Evolutionary conservation across 169 alveolate species (phyloP).

Genomic region (Cryptosporidium bovis): DNA sequence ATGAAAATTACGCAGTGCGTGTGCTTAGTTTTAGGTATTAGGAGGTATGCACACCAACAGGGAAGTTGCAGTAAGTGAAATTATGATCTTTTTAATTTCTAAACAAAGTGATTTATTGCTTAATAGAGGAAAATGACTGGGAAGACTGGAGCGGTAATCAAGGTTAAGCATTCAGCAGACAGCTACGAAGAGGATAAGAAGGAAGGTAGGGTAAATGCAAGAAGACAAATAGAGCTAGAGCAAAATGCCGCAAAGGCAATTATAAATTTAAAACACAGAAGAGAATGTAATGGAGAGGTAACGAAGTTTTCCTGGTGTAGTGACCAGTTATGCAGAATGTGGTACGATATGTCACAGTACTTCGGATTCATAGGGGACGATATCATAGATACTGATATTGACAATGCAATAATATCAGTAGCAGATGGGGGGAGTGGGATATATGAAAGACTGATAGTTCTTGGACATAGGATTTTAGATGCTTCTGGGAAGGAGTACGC

Average conservation of each 20-base stretch:
- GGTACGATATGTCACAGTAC: constrained; percentile 69
- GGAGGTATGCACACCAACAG: too few species aligned
- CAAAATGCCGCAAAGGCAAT: constrained; percentile 57
- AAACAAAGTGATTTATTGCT: background rate
- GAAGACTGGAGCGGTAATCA: constrained; percentile 50
- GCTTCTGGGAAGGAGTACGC: constrained; percentile 69
- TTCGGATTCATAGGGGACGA: constrained; percentile 67
- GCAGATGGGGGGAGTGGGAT: constrained; percentile 75
- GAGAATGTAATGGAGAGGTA: constrained; percentile 66
- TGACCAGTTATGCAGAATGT: constrained; percentile 72
- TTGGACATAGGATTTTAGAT: constrained; percentile 57
- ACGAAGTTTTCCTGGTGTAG: constrained; percentile 70
- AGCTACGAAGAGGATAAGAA: constrained; percentile 42
- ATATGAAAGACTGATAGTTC: constrained; percentile 60
- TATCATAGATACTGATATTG: constrained; percentile 66
- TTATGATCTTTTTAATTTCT: background rate
- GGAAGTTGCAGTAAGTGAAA: too few species aligned
- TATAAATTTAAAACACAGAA: constrained; percentile 36
- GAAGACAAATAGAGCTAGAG: constrained; percentile 48
- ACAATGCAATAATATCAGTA: constrained; percentile 65
- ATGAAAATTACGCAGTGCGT: too few species aligned
- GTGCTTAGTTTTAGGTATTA: too few species aligned
- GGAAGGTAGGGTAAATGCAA: constrained; percentile 44
- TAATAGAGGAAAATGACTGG: constrained; percentile 34
- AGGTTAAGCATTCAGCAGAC: constrained; percentile 63